phyloP scores from a whole-genome alignment of 331 rosid genomes.

The Acacia concinna region DNA sequence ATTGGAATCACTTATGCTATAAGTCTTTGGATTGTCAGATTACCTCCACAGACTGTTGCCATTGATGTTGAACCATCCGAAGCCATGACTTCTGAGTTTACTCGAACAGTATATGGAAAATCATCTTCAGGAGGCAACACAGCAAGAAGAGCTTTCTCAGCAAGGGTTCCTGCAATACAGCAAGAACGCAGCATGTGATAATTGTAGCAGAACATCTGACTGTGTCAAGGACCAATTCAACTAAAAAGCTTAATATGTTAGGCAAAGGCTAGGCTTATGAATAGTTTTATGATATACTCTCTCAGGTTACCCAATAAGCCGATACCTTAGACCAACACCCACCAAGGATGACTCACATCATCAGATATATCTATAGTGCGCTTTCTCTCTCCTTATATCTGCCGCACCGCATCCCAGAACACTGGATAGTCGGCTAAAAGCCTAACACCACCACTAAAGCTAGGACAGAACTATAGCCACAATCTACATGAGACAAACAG shows the following conservation, averaged over 20 bases:
- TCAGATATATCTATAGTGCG: neutral
- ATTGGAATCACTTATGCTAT: constrained; percentile 10
- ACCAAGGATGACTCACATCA: neutral
- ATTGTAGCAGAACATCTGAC: neutral
- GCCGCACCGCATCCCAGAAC: neutral
- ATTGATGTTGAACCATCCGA: constrained; percentile 98
- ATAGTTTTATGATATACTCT: neutral
- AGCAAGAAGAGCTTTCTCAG: constrained; percentile 95
- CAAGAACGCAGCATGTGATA: neutral
- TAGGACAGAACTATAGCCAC: neutral
- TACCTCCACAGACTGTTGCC: constrained; percentile 99
- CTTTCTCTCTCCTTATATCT: neutral
- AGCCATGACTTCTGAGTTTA: constrained; percentile 95
- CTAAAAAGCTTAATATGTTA: neutral
- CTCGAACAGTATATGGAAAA: constrained; percentile 83
- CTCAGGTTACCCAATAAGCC: neutral
- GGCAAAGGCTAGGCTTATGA: neutral
- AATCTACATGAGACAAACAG: neutral
- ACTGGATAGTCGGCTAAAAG: neutral
- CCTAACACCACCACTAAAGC: neutral
- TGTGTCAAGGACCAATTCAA: neutral
- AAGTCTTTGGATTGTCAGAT: neutral
- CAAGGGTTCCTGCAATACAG: constrained; percentile 75
- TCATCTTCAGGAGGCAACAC: constrained; percentile 91
- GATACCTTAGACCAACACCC: neutral